phyloP scores from a whole-genome alignment of 345 rosid genomes.

The Acer campestre region DNA sequence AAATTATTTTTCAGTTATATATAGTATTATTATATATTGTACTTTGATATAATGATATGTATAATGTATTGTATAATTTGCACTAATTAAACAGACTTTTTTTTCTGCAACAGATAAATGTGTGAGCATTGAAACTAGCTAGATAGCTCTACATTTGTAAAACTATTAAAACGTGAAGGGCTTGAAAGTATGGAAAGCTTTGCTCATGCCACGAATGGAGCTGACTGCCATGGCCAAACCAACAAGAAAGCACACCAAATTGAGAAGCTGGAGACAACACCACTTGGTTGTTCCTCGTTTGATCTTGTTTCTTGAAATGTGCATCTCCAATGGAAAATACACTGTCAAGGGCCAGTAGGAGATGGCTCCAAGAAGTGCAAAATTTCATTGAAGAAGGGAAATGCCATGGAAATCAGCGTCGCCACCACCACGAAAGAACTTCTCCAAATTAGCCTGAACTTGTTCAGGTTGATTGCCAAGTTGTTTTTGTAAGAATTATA shows the following conservation, averaged over 20 bases:
- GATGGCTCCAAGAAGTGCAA: constrained; percentile 29
- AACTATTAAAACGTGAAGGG: constrained; percentile 10
- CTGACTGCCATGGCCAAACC: constrained; percentile 23
- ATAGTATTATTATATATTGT: no score
- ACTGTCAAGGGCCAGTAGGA: constrained; percentile 31
- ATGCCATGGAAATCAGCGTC: constrained; percentile 27
- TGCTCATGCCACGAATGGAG: constrained; percentile 23
- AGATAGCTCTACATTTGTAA: background rate
- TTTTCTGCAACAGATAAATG: no score
- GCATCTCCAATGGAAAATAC: constrained; percentile 33
- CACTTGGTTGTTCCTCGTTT: constrained; percentile 7
- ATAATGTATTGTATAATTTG: no score
- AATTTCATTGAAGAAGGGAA: constrained; percentile 36
- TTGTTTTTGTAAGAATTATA: no score
- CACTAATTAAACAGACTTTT: no score
- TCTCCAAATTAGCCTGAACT: constrained; percentile 31
- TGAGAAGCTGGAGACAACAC: constrained; percentile 21
- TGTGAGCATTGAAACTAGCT: no score
- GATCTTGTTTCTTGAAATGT: constrained; percentile 28
- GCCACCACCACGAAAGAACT: constrained; percentile 16
- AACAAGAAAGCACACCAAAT: constrained; percentile 22
- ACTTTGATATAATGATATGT: no score
- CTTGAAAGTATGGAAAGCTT: constrained; percentile 10
- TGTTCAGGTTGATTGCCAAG: constrained; percentile 1
- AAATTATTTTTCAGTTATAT: constrained; percentile 16